Evolutionary conservation across 2,329 filamentous ascomycete species (phyloP).

Genomic region (Rhynchosporium secalis): DNA sequence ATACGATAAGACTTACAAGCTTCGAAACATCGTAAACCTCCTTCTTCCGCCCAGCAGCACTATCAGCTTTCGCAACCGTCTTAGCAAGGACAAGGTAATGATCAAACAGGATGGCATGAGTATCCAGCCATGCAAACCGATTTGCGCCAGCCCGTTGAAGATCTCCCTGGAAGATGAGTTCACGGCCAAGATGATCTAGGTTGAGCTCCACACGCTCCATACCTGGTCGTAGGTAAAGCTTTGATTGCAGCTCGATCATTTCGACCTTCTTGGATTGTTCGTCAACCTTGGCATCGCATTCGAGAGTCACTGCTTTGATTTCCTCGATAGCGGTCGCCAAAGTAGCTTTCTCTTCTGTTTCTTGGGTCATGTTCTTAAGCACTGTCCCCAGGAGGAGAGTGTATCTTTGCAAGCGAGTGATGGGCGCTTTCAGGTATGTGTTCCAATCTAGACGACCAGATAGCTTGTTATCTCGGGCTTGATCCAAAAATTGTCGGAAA

Average conservation of each 20-base stretch:
- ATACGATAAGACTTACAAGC: slow-evolving; percentile 56
- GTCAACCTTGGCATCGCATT: slow-evolving; percentile 89
- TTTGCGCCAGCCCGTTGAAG: slow-evolving; percentile 85
- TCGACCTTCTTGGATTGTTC: slow-evolving; percentile 91
- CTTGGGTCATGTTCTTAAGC: slow-evolving; percentile 76
- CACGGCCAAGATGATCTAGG: slow-evolving; percentile 87
- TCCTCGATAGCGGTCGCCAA: slow-evolving; percentile 83
- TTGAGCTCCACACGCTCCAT: slow-evolving; percentile 88
- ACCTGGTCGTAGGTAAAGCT: slow-evolving; percentile 80
- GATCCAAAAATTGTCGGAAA: slow-evolving; percentile 83
- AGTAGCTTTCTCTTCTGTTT: slow-evolving; percentile 88
- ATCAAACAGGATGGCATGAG: slow-evolving; percentile 90
- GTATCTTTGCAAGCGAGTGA: slow-evolving; percentile 90
- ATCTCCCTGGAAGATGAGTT: slow-evolving; percentile 86
- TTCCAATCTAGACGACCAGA: slow-evolving; percentile 89
- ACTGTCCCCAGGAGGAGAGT: slow-evolving; percentile 80
- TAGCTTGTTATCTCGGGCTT: slow-evolving; percentile 73
- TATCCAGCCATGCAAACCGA: slow-evolving; percentile 90
- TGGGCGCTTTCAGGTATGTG: slow-evolving; percentile 89
- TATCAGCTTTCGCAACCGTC: slow-evolving; percentile 65
- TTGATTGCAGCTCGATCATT: slow-evolving; percentile 78
- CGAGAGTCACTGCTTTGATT: slow-evolving; percentile 83
- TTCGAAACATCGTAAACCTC: slow-evolving; percentile 90
- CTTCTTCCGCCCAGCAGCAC: slow-evolving; percentile 71
- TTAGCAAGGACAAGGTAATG: slow-evolving; percentile 96